Base-by-base conservation (phyloP, 2,329 filamentous ascomycete species). In the Sarocladium kiliense region DNA sequence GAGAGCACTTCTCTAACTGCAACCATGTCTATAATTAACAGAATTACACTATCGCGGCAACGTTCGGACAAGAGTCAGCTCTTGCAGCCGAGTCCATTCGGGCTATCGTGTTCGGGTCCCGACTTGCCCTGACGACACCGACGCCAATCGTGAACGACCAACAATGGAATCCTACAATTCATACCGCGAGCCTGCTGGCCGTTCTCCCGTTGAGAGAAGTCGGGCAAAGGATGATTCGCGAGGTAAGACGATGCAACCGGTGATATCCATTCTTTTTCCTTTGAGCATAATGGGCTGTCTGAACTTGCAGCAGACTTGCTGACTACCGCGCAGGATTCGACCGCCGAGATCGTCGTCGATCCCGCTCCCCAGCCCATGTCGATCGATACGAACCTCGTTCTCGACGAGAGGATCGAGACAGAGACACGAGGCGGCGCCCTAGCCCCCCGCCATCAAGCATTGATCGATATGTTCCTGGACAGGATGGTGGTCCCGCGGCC, bases 391-490 rank as follows among this genome's bases (percentile, higher is more conserved):
- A 92, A 64, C 88, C 88, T 21, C 79, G 86, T 54, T 67, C 70
- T 51, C 83, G 87, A 49, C 80, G 89, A 62, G 88, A 91, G 60
- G 88, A 91, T 53, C 73, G 81, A 57, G 76, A 78, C 41, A 66
- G 84, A 54, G 85, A 89, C 56, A 84, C 87, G 62, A 74, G 77
- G 55, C 83, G 86, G 56, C 81, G 82, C 44, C 69, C 89, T 62
- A 64, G 79, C 66, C 79, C 85, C 10, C 75, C 86, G 58, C 75
- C 87, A 27, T 81, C 86, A 56, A 88, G 88, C 57, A 94, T 95
- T 60, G 90, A 95, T 68, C 85, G 90, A 62, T 94, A 94, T 66
- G 86, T 94, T 19, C 90, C 90, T 1, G 88, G 88, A 18, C 86
- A 90, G 61, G 83, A 87, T 54, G 71, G 65, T 56, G 65, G 66